These are phyloP conservation scores for Annulohypoxylon moriforme DNA, from an alignment of 495 filamentous ascomycete species.

Conservation along the genomic window DNA sequence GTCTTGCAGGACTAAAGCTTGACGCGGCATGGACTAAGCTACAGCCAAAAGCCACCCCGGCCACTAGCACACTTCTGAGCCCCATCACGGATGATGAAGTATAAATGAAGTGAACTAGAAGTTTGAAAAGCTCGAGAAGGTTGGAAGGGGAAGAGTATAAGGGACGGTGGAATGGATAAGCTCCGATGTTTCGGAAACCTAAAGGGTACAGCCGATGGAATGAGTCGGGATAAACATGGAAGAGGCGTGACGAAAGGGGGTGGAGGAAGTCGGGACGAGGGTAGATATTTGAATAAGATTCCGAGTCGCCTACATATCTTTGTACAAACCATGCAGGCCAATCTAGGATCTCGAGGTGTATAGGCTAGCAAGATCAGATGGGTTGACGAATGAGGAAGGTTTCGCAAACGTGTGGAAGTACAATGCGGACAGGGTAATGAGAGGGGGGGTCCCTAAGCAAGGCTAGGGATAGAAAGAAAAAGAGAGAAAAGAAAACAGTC, in stretches of 20 bases:
- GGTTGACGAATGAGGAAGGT: slow-evolving; percentile 50
- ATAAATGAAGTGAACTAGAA: slow-evolving; percentile 28
- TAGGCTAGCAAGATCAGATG: slow-evolving; percentile 44
- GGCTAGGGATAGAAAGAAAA: slow-evolving; percentile 25
- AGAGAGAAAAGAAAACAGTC: slow-evolving; percentile 41
- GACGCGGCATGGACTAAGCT: slow-evolving; percentile 49
- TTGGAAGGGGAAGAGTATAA: slow-evolving; percentile 19
- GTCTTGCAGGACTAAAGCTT: slow-evolving; percentile 63
- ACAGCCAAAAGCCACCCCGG: slow-evolving; percentile 38
- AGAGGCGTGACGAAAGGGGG: slow-evolving; percentile 19
- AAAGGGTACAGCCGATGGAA: slow-evolving; percentile 22
- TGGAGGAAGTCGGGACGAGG: slow-evolving; percentile 29
- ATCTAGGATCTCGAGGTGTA: slow-evolving; percentile 33
- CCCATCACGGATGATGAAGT: slow-evolving; percentile 44
- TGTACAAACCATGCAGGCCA: slow-evolving; percentile 34
- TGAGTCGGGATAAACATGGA: slow-evolving; percentile 32
- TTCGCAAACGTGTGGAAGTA: slow-evolving; percentile 41
- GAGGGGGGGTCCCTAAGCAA: slow-evolving; percentile 31
- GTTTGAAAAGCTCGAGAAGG: slow-evolving; percentile 27
- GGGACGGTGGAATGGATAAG: slow-evolving; percentile 29
- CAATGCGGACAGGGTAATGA: slow-evolving; percentile 40
- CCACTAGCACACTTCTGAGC: slow-evolving; percentile 37
- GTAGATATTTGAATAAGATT: slow-evolving; percentile 44
- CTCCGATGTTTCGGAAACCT: slow-evolving; percentile 36
- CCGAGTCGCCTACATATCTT: slow-evolving; percentile 25